These are phyloP conservation scores for Tuber aestivum DNA, from an alignment of 495 filamentous ascomycete genomes.

Conservation along the genomic window DNA sequence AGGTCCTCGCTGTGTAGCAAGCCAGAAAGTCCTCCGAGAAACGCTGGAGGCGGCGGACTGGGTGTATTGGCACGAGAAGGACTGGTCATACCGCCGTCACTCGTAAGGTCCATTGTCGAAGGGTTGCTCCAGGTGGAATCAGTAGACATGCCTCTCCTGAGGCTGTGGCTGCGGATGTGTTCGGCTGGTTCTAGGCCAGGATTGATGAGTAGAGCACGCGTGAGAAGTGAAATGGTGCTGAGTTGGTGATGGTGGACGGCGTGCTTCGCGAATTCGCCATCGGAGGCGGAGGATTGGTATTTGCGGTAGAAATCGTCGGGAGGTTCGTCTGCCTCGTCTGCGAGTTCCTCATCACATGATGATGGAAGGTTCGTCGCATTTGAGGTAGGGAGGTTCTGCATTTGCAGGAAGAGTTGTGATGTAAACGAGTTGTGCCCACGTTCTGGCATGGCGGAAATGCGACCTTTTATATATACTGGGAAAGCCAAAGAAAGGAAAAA, in stretches of 20 bases:
- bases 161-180: constrained; percentile 37
- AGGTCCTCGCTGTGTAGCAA: constrained; percentile 27
- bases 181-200: constrained; percentile 51
- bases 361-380: constrained; percentile 39
- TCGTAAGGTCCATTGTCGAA: constrained; percentile 81
- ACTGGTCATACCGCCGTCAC: constrained; percentile 86
- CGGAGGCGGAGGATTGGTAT: constrained; percentile 7
- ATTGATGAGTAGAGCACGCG: constrained; percentile 64
- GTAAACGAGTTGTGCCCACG: constrained; percentile 29
- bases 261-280: constrained; percentile 36
- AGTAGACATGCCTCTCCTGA: constrained; percentile 43
- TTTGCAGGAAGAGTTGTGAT: constrained; percentile 33
- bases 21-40: constrained; percentile 32
- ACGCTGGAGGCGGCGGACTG: constrained; percentile 63
- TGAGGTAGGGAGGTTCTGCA: constrained; percentile 38
- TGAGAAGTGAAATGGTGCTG: constrained; percentile 62
- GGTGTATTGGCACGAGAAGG: constrained; percentile 81
- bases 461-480: constrained; percentile 29
- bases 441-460: constrained; percentile 28
- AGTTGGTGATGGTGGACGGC: constrained; percentile 19
- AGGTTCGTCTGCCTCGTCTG: constrained; percentile 41
- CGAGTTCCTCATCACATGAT: constrained; percentile 41
- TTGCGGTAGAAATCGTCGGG: constrained; percentile 25
- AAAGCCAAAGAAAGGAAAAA: neutral
- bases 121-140: constrained; percentile 66